These are phyloP conservation scores for Diaporthe citrichinensis DNA, from an alignment of 2,329 filamentous ascomycete genomes.

Conservation along the genomic window DNA sequence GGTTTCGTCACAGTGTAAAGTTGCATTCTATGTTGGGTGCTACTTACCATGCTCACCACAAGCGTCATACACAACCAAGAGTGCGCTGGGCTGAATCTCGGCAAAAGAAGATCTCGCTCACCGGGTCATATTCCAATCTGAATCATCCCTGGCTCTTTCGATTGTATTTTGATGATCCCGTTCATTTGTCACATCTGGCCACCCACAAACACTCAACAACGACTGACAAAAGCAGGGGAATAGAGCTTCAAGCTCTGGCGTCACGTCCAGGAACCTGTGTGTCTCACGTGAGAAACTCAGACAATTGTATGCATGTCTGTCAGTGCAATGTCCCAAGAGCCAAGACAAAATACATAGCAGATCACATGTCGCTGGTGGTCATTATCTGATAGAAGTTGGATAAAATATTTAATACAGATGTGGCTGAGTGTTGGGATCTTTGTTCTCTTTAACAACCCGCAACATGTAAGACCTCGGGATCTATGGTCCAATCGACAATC, in stretches of 20 bases:
- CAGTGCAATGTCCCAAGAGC: too few relatives aligned
- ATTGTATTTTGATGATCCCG: background rate
- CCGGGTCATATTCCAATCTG: too few relatives aligned
- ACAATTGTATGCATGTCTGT: background rate
- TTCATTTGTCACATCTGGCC: background rate
- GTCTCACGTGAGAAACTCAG: too few relatives aligned
- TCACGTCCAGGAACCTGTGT: background rate
- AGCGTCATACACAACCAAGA: background rate
- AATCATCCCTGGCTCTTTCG: background rate
- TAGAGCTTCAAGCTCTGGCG: too few relatives aligned
- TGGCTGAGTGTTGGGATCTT: too few relatives aligned
- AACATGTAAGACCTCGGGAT: too few relatives aligned
- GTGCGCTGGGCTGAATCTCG: background rate
- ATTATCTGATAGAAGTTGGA: too few relatives aligned
- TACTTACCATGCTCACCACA: background rate
- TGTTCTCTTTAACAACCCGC: too few relatives aligned
- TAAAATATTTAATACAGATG: too few relatives aligned
- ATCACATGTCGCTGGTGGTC: too few relatives aligned
- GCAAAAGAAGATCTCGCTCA: background rate
- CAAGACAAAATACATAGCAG: too few relatives aligned
- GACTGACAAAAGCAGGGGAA: background rate
- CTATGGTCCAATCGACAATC: background rate
- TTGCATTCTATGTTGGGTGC: background rate
- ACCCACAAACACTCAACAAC: background rate
- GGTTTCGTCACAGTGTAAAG: background rate